Percentiles rank a stretch among this genome's conserved stretches.
Evolutionary conservation across 129 eudicot genomes (phyloP).

Genomic region (Pittosporum tobira): DNA sequence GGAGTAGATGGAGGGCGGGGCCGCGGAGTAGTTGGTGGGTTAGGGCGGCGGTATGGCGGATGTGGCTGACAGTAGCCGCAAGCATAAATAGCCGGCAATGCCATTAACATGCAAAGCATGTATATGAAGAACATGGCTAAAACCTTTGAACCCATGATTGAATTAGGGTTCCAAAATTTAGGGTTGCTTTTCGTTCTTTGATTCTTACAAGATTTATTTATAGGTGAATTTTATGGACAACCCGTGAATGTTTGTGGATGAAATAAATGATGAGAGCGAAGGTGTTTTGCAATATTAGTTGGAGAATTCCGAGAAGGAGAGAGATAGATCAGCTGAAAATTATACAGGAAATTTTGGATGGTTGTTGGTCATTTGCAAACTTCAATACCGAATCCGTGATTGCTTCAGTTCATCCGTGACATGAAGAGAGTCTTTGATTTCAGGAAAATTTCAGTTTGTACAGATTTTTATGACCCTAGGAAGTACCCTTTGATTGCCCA

Average conservation of each 20-base stretch:
- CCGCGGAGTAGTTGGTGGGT: constrained; percentile 26
- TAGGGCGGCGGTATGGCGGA: constrained; percentile 46
- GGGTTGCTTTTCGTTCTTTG: not conserved
- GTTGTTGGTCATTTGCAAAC: constrained; percentile 32
- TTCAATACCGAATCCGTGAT: constrained; percentile 52
- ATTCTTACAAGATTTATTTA: constrained; percentile 16
- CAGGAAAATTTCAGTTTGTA: too few species aligned
- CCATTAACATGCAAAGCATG: constrained; percentile 50
- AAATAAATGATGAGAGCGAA: constrained; percentile 17
- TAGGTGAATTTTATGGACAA: constrained; percentile 20
- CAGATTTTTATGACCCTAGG: too few species aligned
- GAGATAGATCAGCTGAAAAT: constrained; percentile 14
- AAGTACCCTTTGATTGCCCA: too few species aligned
- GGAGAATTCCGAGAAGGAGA: constrained; percentile 22
- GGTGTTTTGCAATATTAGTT: constrained; percentile 19
- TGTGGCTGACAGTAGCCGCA: constrained; percentile 49
- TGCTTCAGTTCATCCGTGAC: constrained; percentile 37
- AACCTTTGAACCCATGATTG: constrained; percentile 45
- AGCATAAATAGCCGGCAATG: constrained; percentile 54
- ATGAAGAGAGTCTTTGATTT: too few species aligned
- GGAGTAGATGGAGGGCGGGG: constrained; percentile 17
- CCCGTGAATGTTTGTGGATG: constrained; percentile 30
- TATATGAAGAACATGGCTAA: constrained; percentile 41
- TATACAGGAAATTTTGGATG: constrained; percentile 28
- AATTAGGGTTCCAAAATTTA: constrained; percentile 8